Base-by-base conservation (phyloP, 2,329 filamentous ascomycete species). In the Talaromyces piceae region DNA sequence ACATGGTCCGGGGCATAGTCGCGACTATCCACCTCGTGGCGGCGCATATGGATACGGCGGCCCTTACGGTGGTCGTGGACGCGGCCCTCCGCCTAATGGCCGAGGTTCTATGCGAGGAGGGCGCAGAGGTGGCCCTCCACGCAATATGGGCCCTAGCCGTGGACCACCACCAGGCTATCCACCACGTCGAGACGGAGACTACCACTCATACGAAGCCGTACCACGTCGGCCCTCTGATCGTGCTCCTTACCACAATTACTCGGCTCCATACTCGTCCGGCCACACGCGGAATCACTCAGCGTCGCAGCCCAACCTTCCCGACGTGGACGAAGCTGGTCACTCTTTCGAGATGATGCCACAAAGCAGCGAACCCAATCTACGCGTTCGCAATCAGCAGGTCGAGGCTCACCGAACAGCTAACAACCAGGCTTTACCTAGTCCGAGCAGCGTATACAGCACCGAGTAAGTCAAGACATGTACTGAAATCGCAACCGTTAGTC, bases 261-360 rank as follows among this genome's bases (percentile, higher is more conserved):
- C 60, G 33, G 60, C 55, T 11, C 58, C 58, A n/a, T 61, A 58
- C 12, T 51, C 58, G n/a, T 47, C 49, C 9, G 54, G 49, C 5
- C 52, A 54, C 8, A 57, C 56, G 52, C 63, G 63, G 33, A 61
- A 64, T 22, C 64, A 62, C 8, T 67, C 67, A 2, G 52, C 66
- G 6, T 64, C 64, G 11, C 65, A 67, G 22, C 51, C 51, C 7
- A 49, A 53, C 25, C 28, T 52, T 5, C 69, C 72, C 23, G 60
- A 60, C 12, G 63, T 63, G 20, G 33, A 25, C 31, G 62, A 68
- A 12, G 72, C 83, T 11, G 83, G 83, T 8, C 84, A 85, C 61
- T 82, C 86, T 2, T 79, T 90, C 49, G 89, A 93, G 66, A 91
- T 94, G 87, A 85, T 91, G 64, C 83, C 84, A 28, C 74, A 77